Evolutionary conservation across 768 basidiomycete species (phyloP).

Genomic region (Candolleomyces aberdarensis): DNA sequence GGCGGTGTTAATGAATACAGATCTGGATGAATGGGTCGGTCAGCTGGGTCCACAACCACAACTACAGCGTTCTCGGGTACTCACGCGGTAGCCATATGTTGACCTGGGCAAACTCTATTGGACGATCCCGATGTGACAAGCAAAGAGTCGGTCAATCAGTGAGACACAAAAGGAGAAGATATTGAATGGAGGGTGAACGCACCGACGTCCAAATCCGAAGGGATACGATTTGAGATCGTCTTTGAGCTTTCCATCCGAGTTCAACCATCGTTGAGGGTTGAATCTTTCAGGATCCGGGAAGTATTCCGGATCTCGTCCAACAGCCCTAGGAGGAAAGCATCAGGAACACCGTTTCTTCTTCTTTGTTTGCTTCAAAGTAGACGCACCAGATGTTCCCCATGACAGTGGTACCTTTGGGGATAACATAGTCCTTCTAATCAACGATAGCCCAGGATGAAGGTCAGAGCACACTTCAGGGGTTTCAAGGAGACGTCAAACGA

Average conservation of each 20-base stretch:
- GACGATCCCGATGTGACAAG: background rate
- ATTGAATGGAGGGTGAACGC: constrained; percentile 10
- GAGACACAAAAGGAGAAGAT: background rate
- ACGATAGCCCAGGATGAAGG: background rate
- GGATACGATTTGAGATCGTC: constrained; percentile 51
- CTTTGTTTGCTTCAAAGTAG: background rate
- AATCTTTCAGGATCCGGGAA: constrained; percentile 61
- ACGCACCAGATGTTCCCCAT: constrained; percentile 58
- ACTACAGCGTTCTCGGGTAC: constrained; percentile 3
- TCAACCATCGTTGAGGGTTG: constrained; percentile 57
- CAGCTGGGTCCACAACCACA: background rate
- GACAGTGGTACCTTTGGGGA: constrained; percentile 55
- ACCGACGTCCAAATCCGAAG: constrained; percentile 56
- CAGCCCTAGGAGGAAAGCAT: constrained; percentile 32
- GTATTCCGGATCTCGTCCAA: constrained; percentile 53
- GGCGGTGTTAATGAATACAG: constrained; percentile 63
- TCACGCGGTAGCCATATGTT: constrained; percentile 51
- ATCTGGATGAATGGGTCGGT: constrained; percentile 29
- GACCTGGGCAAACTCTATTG: constrained; percentile 57
- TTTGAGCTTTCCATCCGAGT: constrained; percentile 38
- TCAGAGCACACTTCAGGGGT: background rate
- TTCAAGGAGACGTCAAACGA: constrained; percentile 6
- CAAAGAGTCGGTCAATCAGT: background rate
- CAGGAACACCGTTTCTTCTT: background rate
- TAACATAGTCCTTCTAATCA: constrained; percentile 41